These are phyloP conservation scores for Yamadazyma jaroonii DNA, from an alignment of 1,139 yeast genomes.

Conservation along the genomic window DNA sequence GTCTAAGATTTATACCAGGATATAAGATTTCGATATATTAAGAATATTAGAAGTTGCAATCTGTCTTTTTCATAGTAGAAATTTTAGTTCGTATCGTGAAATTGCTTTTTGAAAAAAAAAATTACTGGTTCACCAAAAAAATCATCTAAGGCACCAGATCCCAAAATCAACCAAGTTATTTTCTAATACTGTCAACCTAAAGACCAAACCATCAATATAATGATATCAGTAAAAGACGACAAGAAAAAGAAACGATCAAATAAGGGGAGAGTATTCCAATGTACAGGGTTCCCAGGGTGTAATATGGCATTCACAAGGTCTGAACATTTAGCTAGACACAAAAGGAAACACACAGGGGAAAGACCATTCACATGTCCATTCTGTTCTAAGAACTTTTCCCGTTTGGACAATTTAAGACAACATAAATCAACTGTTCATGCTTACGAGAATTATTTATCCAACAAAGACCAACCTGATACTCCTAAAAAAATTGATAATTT, in stretches of 20 bases:
- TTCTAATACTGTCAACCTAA: background rate
- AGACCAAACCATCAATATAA: constrained; percentile 2
- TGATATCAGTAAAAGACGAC: constrained; percentile 5
- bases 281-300: constrained; percentile 86
- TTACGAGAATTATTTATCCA: constrained; percentile 52
- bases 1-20: no score
- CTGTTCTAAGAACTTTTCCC: constrained; percentile 76
- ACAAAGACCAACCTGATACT: constrained; percentile 10
- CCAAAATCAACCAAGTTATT: background rate
- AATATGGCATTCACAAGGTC: constrained; percentile 84
- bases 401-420: constrained; percentile 86
- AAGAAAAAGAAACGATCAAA: constrained; percentile 35
- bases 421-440: constrained; percentile 94
- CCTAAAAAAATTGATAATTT: constrained; percentile 1
- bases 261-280: constrained; percentile 71
- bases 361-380: constrained; percentile 86
- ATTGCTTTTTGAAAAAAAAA: no score
- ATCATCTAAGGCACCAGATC: constrained; percentile 1
- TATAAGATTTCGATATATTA: background rate
- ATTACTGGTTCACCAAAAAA: no score
- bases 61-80: background rate
- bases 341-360: constrained; percentile 93
- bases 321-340: constrained; percentile 90
- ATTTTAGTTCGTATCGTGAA: background rate
- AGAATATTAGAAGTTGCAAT: background rate